phyloP scores from a whole-genome alignment of 2,329 filamentous ascomycete genomes.

The Acrocalymma vagum region DNA sequence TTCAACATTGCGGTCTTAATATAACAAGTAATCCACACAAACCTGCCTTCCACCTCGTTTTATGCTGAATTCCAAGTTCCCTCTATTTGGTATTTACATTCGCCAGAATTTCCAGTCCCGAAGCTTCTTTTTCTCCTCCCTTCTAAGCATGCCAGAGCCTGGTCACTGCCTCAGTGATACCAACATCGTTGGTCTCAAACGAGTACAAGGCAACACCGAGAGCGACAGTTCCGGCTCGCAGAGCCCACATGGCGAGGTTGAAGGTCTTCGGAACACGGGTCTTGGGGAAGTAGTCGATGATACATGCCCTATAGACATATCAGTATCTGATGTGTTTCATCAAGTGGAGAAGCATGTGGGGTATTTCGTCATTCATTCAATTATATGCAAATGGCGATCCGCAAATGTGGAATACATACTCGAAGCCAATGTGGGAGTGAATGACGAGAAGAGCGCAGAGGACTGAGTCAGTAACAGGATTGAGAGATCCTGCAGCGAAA shows the following conservation, averaged over 20 bases:
- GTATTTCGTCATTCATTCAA: not conserved
- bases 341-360: too few species aligned
- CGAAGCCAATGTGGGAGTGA: constrained; percentile 96
- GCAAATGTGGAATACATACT: constrained; percentile 59
- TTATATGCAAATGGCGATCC: not conserved
- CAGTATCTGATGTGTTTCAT: constrained; percentile 14
- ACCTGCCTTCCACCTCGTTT: not conserved
- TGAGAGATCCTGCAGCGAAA: constrained; percentile 90
- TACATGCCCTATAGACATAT: constrained; percentile 63
- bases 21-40: constrained; percentile 18
- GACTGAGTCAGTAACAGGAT: constrained; percentile 86
- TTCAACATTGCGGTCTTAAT: constrained; percentile 9
- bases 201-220: constrained; percentile 93
- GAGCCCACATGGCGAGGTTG: constrained; percentile 76
- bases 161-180: constrained; percentile 87
- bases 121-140: not conserved
- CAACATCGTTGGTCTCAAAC: constrained; percentile 98
- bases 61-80: too few species aligned
- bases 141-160: constrained; percentile 83
- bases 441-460: constrained; percentile 84
- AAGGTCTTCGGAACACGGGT: constrained; percentile 73
- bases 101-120: too few species aligned
- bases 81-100: not conserved
- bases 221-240: constrained; percentile 80
- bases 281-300: constrained; percentile 90